phyloP scores from a whole-genome alignment of 148 eudicot genomes.

The Cornus controversa region DNA sequence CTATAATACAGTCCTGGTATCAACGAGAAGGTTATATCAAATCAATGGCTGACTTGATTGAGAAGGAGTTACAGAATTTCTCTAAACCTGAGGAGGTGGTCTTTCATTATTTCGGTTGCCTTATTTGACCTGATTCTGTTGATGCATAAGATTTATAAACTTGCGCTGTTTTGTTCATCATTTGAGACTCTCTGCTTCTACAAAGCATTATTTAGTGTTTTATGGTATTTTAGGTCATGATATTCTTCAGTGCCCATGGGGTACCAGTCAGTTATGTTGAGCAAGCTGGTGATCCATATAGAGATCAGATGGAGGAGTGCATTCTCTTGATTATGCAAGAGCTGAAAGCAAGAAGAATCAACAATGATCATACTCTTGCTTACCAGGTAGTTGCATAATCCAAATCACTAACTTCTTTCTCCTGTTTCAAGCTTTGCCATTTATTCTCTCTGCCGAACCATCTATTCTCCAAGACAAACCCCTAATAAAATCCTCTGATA shows the following conservation, averaged over 20 bases:
- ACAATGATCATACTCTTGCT: constrained; percentile 82
- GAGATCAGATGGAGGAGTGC: constrained; percentile 99
- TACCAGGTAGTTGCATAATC: constrained; percentile 61
- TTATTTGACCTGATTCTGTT: constrained; percentile 3
- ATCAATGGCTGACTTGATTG: constrained; percentile 97
- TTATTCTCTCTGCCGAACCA: too few species aligned
- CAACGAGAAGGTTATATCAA: constrained; percentile 89
- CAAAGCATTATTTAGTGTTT: not conserved
- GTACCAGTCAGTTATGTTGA: constrained; percentile 96
- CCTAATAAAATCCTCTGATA: not conserved
- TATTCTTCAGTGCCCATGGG: constrained; percentile 99
- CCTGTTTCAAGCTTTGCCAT: not conserved
- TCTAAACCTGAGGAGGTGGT: constrained; percentile 72
- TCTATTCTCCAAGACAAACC: not conserved
- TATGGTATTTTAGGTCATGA: constrained; percentile 64
- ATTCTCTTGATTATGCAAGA: constrained; percentile 89
- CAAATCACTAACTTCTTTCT: not conserved
- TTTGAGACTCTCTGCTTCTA: constrained; percentile 2
- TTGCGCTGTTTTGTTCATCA: not conserved
- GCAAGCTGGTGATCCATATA: constrained; percentile 95
- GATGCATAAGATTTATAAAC: not conserved
- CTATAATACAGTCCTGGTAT: constrained; percentile 93
- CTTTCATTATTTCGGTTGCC: constrained; percentile 15
- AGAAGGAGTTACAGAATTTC: constrained; percentile 72
- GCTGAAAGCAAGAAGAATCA: constrained; percentile 72